Percentiles rank a stretch among this genome's conserved stretches.
Conservation (phyloP, 2,329 filamentous ascomycete genomes). For the Aureobasidium sp. region DNA sequence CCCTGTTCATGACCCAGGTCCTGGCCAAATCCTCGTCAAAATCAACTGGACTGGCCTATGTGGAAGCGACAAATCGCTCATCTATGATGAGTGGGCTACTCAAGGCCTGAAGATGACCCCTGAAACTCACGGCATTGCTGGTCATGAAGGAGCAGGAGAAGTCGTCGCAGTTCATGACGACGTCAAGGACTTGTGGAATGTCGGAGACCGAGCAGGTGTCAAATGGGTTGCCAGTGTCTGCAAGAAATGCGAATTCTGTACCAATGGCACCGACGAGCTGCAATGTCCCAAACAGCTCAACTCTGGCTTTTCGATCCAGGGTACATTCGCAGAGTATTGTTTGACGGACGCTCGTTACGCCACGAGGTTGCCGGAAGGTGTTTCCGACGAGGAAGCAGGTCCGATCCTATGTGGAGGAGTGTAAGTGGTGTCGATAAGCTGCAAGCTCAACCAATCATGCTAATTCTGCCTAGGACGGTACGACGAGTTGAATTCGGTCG, state of each 20-base stretch:
- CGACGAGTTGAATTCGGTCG: background rate
- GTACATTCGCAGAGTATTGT: slow-evolving; percentile 31
- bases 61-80: slow-evolving; percentile 28
- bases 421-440: slow-evolving; percentile 17
- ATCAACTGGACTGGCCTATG: slow-evolving; percentile 29
- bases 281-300: slow-evolving; percentile 30
- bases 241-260: slow-evolving; percentile 25
- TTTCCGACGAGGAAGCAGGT: slow-evolving; percentile 29
- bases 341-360: slow-evolving; percentile 29
- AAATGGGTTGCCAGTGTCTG: slow-evolving; percentile 25
- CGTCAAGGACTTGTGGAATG: slow-evolving; percentile 22
- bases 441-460: background rate
- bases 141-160: slow-evolving; percentile 25
- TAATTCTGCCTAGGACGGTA: background rate
- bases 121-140: slow-evolving; percentile 22
- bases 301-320: slow-evolving; percentile 29
- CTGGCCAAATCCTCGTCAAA: slow-evolving; percentile 29
- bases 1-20: slow-evolving; percentile 23
- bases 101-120: slow-evolving; percentile 24
- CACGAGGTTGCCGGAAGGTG: slow-evolving; percentile 29
- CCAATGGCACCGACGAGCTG: slow-evolving; percentile 28
- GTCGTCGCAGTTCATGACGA: slow-evolving; percentile 22
- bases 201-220: slow-evolving; percentile 26
- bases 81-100: slow-evolving; percentile 29
- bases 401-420: slow-evolving; percentile 33